Base-by-base conservation (phyloP, 148 eudicot species). In the Rhododendron simsii region DNA sequence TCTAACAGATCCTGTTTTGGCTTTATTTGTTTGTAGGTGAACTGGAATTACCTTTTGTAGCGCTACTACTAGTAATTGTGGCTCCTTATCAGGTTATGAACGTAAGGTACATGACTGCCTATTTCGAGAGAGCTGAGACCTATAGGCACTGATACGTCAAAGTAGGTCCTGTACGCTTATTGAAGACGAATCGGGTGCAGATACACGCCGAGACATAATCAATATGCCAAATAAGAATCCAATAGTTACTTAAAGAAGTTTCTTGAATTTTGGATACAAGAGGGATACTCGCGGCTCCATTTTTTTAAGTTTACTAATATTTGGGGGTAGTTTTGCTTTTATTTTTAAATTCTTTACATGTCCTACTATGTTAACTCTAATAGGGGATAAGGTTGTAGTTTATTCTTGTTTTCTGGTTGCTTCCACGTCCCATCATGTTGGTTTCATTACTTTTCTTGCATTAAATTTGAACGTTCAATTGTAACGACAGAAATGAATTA, bases 41-140 rank as follows among this genome's bases (percentile, higher is more conserved):
- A 86, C 91, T 96, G 88, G 98, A 96, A 90, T 89, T 96, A 86
- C 98, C 98, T 85, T 95, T 96, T 83, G 33, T 89, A 65, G 83
- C 95, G 53, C 84, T 95, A 78, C 89, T 96, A 74, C 78, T 95
- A 93, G 92, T 94, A 67, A 90, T 96, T 63, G 93, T 92, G 87
- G 93, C 98, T 84, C 98, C 99, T 73, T 88, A 84, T 59, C 94
- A 92, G 88, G 90, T 93, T 81, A 89, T 91, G 91, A 95, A 89
- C 90, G 88, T 96, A 78, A 96, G 98, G 99, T 95, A 86, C 16
- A 85, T 65, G 73, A 39, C 78, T n/a, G 65, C 77, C 39, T 1
- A 39, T 0, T 26, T 26, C 73, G 33, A 26, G 55, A 44, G 33
- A 55, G 65, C 63, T 74, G 47, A 65, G 51, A 81, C 35, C 13